Base-by-base conservation (phyloP, 2,329 filamentous ascomycete species). In the Microsporum audouinii region DNA sequence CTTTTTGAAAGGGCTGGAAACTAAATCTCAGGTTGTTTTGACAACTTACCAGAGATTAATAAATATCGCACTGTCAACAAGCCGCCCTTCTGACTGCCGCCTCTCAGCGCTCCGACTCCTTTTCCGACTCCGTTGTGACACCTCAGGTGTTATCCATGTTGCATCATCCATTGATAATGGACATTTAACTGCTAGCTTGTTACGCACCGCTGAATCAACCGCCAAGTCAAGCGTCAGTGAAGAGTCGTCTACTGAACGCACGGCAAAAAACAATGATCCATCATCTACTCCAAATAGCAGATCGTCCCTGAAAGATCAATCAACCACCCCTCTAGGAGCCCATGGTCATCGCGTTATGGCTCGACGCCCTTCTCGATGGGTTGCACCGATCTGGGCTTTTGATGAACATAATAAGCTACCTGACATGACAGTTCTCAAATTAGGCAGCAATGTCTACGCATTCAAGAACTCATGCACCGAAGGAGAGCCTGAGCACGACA, bases 121-220 rank as follows among this genome's bases (percentile, higher is more conserved):
- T 1, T 92, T 95, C 70, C 84, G 91, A 49, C 77, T 96, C 34
- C 84, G 91, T 62, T 89, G 90, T 27, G 90, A 96, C 72, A 89
- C 88, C 71, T 84, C 87, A 7, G 84, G 91, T 65, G 82, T 86
- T 51, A 81, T 96, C 2, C 89, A 87, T 62, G 77, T 96, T 59
- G 84, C 84, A 5, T 75, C 82, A 38, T 82, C 84, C 34, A 84
- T 87, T 1, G 89, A 95, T 70, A 87, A 85, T 33, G 84, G 87
- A 65, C 84, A 84, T 59, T 77, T 96, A 29, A 89, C 91, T 33
- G 81, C 84, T 14, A 81, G 86, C 5, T 76, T 96, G 7, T 87
- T 84, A 66, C 85, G 90, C 41, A 84, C 81, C 4, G 69, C 78
- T 31, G 81, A 82, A 56, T 79, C 79, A 5, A 75, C 78, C 23